phyloP scores from a whole-genome alignment of 768 basidiomycete species.

The Lactarius psammicola region DNA sequence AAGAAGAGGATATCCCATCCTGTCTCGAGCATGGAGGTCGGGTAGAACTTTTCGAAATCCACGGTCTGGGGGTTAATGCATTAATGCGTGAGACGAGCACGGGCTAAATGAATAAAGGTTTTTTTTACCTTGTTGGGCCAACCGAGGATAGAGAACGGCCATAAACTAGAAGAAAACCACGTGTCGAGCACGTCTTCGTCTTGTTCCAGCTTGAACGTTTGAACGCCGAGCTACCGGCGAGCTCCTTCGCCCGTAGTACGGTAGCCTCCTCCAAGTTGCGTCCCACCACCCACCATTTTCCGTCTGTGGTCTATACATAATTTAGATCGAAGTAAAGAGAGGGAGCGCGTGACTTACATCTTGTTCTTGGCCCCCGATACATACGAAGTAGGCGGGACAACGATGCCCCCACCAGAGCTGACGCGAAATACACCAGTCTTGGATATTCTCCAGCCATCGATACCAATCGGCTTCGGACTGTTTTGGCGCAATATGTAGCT shows the following conservation, averaged over 20 bases:
- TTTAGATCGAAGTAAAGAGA: not conserved
- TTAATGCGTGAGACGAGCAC: conserved; percentile 6
- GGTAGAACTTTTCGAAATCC: conserved; percentile 83
- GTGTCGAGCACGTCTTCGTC: conserved; percentile 98
- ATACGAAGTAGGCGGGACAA: conserved; percentile 90
- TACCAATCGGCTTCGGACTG: conserved; percentile 93
- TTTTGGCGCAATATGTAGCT: conserved; percentile 79
- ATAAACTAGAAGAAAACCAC: conserved; percentile 97
- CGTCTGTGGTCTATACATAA: conserved; percentile 54
- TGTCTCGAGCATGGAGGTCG: conserved; percentile 88
- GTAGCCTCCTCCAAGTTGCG: conserved; percentile 74
- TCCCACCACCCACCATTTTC: conserved; percentile 90
- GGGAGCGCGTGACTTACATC: conserved; percentile 49
- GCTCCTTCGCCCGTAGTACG: conserved; percentile 61
- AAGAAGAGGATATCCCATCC: conserved; percentile 99
- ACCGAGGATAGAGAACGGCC: conserved; percentile 97
- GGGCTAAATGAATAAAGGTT: not conserved
- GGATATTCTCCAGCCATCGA: conserved; percentile 90
- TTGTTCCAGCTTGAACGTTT: conserved; percentile 78
- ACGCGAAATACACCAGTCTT: conserved; percentile 99
- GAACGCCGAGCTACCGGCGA: conserved; percentile 70
- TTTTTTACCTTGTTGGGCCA: conserved; percentile 93
- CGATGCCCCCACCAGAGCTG: conserved; percentile 99
- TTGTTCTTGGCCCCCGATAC: conserved; percentile 70
- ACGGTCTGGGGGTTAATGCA: conserved; percentile 55